A percentile compares a stretch with the other conserved stretches of the same genome.
Conservation (phyloP, 768 basidiomycete genomes). For the Dictyophora rubrovolvata region DNA sequence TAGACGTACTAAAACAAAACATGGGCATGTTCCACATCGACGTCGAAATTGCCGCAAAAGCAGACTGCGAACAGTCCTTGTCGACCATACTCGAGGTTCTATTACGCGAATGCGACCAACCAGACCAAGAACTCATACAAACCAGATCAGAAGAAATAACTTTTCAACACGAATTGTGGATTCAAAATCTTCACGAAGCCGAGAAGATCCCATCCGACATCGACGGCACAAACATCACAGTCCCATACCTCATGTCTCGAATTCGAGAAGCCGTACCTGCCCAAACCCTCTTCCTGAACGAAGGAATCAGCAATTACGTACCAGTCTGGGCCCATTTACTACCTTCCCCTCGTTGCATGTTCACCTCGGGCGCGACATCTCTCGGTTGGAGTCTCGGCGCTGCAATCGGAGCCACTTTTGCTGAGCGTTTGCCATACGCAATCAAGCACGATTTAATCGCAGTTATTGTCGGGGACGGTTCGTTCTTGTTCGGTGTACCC, state of each 20-base stretch:
- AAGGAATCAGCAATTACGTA: conserved; percentile 49
- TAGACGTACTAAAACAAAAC: conserved; percentile 47
- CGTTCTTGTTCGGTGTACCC: conserved; percentile 57
- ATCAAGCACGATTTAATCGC: conserved; percentile 43
- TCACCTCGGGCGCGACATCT: conserved; percentile 53
- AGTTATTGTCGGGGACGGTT: conserved; percentile 59
- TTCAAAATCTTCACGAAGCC: conserved; percentile 18
- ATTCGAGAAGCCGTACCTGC: conserved; percentile 34
- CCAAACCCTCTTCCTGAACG: conserved; percentile 48
- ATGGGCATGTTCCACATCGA: conserved; percentile 42
- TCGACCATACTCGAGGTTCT: conserved; percentile 35
- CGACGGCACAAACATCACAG: conserved; percentile 19
- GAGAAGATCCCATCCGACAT: conserved; percentile 21
- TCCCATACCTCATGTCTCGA: conserved; percentile 39
- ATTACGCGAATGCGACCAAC: neutral
- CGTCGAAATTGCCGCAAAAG: conserved; percentile 48
- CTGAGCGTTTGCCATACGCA: conserved; percentile 14
- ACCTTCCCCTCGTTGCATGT: conserved; percentile 41
- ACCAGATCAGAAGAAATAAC: conserved; percentile 13
- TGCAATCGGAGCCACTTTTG: conserved; percentile 48
- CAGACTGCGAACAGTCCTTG: conserved; percentile 44
- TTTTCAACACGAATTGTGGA: conserved; percentile 11
- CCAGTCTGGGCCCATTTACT: conserved; percentile 49
- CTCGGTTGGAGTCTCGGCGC: conserved; percentile 63
- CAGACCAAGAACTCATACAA: conserved; percentile 4